Conservation (phyloP, 768 basidiomycete species). For the Melanogaster broomeanus region DNA sequence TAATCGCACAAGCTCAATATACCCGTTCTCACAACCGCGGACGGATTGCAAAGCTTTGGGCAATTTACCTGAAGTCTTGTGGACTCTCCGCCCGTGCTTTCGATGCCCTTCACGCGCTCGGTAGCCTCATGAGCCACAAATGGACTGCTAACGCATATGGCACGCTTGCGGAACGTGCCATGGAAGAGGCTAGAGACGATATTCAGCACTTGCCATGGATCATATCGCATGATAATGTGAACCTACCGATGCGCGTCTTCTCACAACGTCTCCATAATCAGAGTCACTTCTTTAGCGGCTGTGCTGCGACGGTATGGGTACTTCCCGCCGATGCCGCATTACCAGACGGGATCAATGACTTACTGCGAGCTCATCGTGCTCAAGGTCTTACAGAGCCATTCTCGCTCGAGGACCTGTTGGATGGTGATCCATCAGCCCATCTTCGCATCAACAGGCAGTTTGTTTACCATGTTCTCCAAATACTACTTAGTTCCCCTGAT, state of each 20-base stretch:
- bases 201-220: conserved; percentile 32
- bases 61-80: conserved; percentile 25
- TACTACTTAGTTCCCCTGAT: too few relatives aligned
- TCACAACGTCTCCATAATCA: conserved; percentile 39
- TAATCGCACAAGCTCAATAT: conserved; percentile 11
- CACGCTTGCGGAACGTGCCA: conserved; percentile 12
- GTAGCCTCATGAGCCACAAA: conserved; percentile 24
- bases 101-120: conserved; percentile 24
- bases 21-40: conserved; percentile 26
- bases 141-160: conserved; percentile 18
- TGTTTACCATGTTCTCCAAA: conserved; percentile 19
- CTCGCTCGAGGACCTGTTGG: conserved; percentile 21
- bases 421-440: conserved; percentile 10
- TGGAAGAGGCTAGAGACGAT: conserved; percentile 20
- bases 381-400: conserved; percentile 19
- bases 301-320: conserved; percentile 33
- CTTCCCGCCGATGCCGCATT: neutral
- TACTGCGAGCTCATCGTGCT: neutral
- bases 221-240: conserved; percentile 40
- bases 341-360: neutral
- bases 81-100: conserved; percentile 23
- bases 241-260: conserved; percentile 36
- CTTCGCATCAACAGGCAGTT: conserved; percentile 9
- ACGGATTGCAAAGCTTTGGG: conserved; percentile 25
- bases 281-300: conserved; percentile 34